These are phyloP conservation scores for Lizanozyma gosingica DNA, from an alignment of 1,139 yeast species.

Conservation along the genomic window DNA sequence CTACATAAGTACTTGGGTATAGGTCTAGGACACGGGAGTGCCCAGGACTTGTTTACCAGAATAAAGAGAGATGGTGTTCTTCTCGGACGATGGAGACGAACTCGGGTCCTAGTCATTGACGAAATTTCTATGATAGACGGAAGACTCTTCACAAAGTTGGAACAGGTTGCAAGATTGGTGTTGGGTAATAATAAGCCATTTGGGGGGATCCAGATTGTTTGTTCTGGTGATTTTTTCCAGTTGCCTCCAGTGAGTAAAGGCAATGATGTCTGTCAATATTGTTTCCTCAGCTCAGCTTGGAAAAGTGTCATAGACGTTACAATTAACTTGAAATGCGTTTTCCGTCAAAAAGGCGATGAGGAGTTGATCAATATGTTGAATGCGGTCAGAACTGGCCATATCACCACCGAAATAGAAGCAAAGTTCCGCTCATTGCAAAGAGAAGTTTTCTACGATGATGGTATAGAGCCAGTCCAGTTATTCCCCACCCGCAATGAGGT, in stretches of 20 bases:
- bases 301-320: constrained; percentile 42
- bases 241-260: constrained; percentile 65
- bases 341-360: constrained; percentile 64
- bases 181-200: constrained; percentile 44
- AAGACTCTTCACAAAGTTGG: constrained; percentile 52
- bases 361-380: constrained; percentile 67
- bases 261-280: constrained; percentile 24
- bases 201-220: constrained; percentile 74
- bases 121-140: constrained; percentile 84
- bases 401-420: constrained; percentile 34
- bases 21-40: constrained; percentile 57
- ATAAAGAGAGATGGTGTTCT: constrained; percentile 38
- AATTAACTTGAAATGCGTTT: constrained; percentile 52
- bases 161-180: constrained; percentile 46
- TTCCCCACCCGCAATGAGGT: constrained; percentile 74
- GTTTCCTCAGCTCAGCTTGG: constrained; percentile 59
- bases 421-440: constrained; percentile 45
- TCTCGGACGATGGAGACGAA: constrained; percentile 46
- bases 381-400: constrained; percentile 57
- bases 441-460: constrained; percentile 53
- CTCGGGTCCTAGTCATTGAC: constrained; percentile 65
- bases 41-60: constrained; percentile 30
- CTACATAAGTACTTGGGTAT: constrained; percentile 71
- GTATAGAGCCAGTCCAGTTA: constrained; percentile 72
- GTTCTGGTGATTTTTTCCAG: constrained; percentile 83